Evolutionary conservation across 306 rosid species (phyloP), one percentile per base, ranked within the genome.

Genomic region (Begonia loranthoides): DNA sequence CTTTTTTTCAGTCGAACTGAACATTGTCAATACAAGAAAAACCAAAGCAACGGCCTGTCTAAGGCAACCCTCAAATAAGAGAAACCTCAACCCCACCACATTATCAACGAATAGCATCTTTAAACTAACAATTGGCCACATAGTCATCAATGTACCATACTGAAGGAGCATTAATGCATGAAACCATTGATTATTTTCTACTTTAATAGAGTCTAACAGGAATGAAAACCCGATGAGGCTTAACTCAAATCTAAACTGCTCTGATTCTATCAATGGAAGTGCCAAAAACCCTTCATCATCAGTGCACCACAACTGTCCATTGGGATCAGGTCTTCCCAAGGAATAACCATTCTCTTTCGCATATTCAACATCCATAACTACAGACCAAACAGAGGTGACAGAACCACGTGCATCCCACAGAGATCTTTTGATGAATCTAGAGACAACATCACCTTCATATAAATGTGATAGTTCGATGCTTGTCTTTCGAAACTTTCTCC

Each of bases 31-130:
- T 59, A 83, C 70, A 47, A 74, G 54, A 66, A 66, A 68, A 76
- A 86, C 70, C 65, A 86, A 67, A 59, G 77, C 68, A 17, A 82
- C 75, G 61, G 77, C 94, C 75, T 57, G 78, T 65, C 63, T 75
- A 77, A 83, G 71, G 74, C 84, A 80, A 54, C 93, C 94, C 67
- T 92, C 96, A 74, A 86, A 76, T 66, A 75, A 60, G 24, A 83
- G 70, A 73, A 76, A 76, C 72, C 93, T 81, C 75, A 86, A 56
- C 45, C 99, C 99, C 48, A 68, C 84, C 57, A 86, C 79, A 63
- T 83, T 86, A 59, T 92, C 99, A 10, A 92, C 82, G 68, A 86
- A 86, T 55, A 92, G 87, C 84, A 92, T 79, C 74, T 92, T 93
- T 74, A 92, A 57, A 59, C 58, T 64, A 67, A 92, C 84, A 78